A percentile compares a stretch with the other conserved stretches of the same genome.
phyloP scores from a whole-genome alignment of 345 rosid genomes.

The Eucalyptus albens region DNA sequence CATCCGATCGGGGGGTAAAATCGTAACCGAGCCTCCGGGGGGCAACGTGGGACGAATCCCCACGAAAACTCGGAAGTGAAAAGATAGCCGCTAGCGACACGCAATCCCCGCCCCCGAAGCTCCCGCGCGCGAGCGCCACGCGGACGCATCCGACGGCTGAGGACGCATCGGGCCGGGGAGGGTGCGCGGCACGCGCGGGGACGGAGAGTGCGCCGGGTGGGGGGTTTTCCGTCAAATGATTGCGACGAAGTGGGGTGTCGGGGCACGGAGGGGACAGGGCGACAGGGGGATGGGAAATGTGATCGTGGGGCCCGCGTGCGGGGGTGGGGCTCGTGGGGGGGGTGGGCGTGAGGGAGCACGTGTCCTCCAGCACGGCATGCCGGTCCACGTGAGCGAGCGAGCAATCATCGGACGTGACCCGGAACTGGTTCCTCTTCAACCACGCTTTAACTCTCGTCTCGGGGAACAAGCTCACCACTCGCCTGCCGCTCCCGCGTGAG shows the following conservation, averaged over 20 bases:
- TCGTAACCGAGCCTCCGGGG: background rate
- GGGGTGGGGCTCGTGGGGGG: background rate
- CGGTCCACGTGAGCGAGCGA: conserved; percentile 49
- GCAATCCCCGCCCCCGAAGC: background rate
- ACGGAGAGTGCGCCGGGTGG: background rate
- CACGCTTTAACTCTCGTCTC: background rate
- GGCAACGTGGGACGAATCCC: background rate
- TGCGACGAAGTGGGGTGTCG: conserved; percentile 26
- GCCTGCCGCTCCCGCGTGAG: background rate
- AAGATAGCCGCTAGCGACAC: background rate
- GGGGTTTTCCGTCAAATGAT: conserved; percentile 25
- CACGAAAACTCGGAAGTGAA: background rate
- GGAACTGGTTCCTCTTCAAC: background rate
- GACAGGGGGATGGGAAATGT: conserved; percentile 20
- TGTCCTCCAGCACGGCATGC: conserved; percentile 38
- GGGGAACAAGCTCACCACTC: background rate
- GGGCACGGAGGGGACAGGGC: conserved; percentile 18
- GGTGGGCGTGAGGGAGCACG: conserved; percentile 11
- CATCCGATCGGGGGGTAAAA: background rate
- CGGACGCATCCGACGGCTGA: background rate
- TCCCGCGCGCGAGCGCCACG: background rate
- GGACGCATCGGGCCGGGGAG: background rate
- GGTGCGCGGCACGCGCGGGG: background rate
- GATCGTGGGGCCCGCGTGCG: conserved; percentile 1
- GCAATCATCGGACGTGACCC: background rate